These are phyloP conservation scores for Nakaseomyces glabratus DNA, from an alignment of 1,139 yeast genomes.

Conservation along the genomic window DNA sequence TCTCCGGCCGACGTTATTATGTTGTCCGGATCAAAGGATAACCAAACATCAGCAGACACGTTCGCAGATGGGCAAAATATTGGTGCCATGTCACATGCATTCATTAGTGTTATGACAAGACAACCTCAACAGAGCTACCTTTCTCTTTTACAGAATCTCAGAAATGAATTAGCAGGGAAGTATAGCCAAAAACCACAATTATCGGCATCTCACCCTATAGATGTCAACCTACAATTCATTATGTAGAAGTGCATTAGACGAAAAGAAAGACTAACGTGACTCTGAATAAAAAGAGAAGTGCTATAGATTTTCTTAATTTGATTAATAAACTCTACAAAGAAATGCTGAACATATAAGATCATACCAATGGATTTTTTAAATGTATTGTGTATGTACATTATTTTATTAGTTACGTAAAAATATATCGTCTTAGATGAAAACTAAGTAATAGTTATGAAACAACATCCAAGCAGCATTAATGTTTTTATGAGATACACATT, in stretches of 20 bases:
- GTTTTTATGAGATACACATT: too few relatives aligned
- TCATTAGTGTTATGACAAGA: conserved; percentile 57
- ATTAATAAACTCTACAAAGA: too few relatives aligned
- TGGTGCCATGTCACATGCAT: conserved; percentile 94
- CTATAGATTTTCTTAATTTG: too few relatives aligned
- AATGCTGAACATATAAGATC: too few relatives aligned
- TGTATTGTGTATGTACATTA: too few relatives aligned
- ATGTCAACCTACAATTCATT: conserved; percentile 59
- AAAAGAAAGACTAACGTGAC: too few relatives aligned
- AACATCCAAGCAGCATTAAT: too few relatives aligned
- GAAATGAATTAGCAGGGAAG: conserved; percentile 56
- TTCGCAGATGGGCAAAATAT: conserved; percentile 67
- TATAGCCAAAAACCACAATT: conserved; percentile 87
- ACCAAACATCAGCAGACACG: conserved; percentile 74
- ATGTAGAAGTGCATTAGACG: conserved; percentile 11
- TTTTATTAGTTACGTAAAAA: too few relatives aligned
- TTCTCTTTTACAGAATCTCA: conserved; percentile 71
- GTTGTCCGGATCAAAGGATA: conserved; percentile 86
- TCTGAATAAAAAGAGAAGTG: too few relatives aligned
- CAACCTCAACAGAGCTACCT: conserved; percentile 70
- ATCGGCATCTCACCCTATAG: conserved; percentile 77
- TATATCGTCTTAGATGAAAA: too few relatives aligned
- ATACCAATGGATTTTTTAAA: too few relatives aligned
- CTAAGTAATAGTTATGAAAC: too few relatives aligned
- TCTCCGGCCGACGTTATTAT: conserved; percentile 84